Evolutionary conservation across 306 rosid genomes (phyloP).

Genomic region (Prunus fruticosa): DNA sequence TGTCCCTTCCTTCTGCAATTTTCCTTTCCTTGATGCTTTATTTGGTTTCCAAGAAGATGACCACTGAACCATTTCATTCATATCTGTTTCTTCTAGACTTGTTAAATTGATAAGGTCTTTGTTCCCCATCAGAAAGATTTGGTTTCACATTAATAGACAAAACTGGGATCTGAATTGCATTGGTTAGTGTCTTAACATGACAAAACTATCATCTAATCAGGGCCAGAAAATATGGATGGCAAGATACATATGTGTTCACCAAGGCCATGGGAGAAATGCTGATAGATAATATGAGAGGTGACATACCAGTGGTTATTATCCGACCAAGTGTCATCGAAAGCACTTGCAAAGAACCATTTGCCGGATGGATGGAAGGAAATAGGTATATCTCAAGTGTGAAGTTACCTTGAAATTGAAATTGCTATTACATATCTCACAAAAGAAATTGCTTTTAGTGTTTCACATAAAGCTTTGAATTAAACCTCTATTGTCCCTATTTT

Average conservation of each 20-base stretch:
- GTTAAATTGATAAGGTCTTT: no score
- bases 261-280: slow-evolving; percentile 99
- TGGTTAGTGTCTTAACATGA: background rate
- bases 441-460: background rate
- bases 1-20: background rate
- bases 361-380: slow-evolving; percentile 99
- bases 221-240: slow-evolving; percentile 89
- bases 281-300: slow-evolving; percentile 78
- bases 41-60: no score
- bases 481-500: slow-evolving; percentile 1
- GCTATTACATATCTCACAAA: background rate
- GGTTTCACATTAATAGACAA: background rate
- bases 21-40: no score
- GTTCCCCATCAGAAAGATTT: no score
- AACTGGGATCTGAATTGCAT: background rate
- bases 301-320: slow-evolving; percentile 74
- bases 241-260: slow-evolving; percentile 93
- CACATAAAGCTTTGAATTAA: slow-evolving; percentile 15
- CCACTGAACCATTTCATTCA: background rate
- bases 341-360: slow-evolving; percentile 84
- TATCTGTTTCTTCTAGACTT: no score
- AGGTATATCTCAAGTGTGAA: slow-evolving; percentile 38
- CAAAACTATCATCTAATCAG: slow-evolving; percentile 29
- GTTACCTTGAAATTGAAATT: slow-evolving; percentile 7
- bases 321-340: slow-evolving; percentile 97